Conservation (phyloP, 2,329 filamentous ascomycete genomes). For the Venturia oleaginea region DNA sequence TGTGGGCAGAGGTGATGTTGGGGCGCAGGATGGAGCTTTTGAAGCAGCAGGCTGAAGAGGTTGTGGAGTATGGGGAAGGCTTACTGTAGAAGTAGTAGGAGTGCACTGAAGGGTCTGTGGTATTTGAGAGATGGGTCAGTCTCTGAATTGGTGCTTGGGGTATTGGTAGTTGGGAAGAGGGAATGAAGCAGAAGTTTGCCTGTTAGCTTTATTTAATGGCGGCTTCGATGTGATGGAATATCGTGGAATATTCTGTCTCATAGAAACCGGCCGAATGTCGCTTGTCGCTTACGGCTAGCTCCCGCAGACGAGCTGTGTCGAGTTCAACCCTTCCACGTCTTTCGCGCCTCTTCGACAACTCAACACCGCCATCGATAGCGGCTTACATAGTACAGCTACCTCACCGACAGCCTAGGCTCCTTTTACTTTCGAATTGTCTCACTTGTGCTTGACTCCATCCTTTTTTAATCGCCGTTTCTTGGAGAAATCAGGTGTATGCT, state of each 20-base stretch:
- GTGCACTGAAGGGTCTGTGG: neutral
- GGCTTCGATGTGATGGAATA: neutral
- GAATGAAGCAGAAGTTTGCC: neutral
- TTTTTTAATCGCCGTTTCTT: neutral
- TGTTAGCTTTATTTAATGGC: conserved; percentile 6
- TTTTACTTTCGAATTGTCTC: neutral
- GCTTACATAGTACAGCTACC: neutral
- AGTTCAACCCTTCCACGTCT: neutral
- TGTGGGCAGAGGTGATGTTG: neutral
- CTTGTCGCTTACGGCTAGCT: neutral
- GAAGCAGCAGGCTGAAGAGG: neutral
- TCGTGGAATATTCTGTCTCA: neutral
- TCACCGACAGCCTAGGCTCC: neutral
- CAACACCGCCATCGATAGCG: neutral
- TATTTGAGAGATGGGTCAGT: too few species aligned
- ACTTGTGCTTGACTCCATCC: neutral
- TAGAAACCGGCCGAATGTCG: neutral
- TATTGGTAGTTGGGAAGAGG: neutral
- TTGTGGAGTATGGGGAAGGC: neutral
- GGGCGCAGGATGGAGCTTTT: neutral
- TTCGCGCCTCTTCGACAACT: neutral
- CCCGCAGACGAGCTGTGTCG: neutral
- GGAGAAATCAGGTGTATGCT: neutral
- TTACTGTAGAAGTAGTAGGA: neutral
- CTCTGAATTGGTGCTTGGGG: neutral